phyloP scores from a whole-genome alignment of 345 rosid genomes.

The Odontarrhena argentea region DNA sequence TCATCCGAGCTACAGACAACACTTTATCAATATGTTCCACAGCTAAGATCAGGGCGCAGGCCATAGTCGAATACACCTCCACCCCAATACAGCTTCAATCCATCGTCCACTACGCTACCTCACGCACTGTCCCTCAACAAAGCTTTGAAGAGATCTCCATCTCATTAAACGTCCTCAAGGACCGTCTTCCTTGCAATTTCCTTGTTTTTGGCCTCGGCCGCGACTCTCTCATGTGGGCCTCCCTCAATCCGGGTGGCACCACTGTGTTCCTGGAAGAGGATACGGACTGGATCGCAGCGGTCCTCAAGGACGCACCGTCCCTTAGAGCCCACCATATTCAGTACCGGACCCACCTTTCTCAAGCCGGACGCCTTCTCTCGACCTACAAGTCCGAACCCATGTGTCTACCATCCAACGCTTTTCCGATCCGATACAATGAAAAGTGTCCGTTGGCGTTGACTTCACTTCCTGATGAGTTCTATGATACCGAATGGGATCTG shows the following conservation, averaged over 20 bases:
- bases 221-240: slow-evolving; percentile 77
- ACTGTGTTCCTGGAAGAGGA: slow-evolving; percentile 81
- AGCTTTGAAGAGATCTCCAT: slow-evolving; percentile 54
- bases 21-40: slow-evolving; percentile 48
- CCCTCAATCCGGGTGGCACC: slow-evolving; percentile 68
- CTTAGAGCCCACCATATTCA: slow-evolving; percentile 63
- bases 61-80: slow-evolving; percentile 42
- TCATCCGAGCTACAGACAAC: slow-evolving; percentile 44
- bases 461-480: slow-evolving; percentile 73
- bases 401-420: slow-evolving; percentile 58
- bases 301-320: slow-evolving; percentile 50
- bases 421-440: slow-evolving; percentile 52
- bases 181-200: slow-evolving; percentile 60
- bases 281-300: slow-evolving; percentile 58
- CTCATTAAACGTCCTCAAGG: slow-evolving; percentile 55
- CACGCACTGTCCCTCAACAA: slow-evolving; percentile 61
- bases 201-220: slow-evolving; percentile 76
- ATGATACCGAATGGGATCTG: slow-evolving; percentile 82
- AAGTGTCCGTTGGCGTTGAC: slow-evolving; percentile 64
- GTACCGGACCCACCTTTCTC: slow-evolving; percentile 64
- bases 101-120: slow-evolving; percentile 75
- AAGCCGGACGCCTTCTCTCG: slow-evolving; percentile 51
- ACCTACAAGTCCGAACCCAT: slow-evolving; percentile 47
- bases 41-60: slow-evolving; percentile 32
- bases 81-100: slow-evolving; percentile 64